Evolutionary conservation across 2,329 filamentous ascomycete genomes (phyloP), one percentile per base, ranked within the genome.

Genomic region (Lasiodiplodia citricola): DNA sequence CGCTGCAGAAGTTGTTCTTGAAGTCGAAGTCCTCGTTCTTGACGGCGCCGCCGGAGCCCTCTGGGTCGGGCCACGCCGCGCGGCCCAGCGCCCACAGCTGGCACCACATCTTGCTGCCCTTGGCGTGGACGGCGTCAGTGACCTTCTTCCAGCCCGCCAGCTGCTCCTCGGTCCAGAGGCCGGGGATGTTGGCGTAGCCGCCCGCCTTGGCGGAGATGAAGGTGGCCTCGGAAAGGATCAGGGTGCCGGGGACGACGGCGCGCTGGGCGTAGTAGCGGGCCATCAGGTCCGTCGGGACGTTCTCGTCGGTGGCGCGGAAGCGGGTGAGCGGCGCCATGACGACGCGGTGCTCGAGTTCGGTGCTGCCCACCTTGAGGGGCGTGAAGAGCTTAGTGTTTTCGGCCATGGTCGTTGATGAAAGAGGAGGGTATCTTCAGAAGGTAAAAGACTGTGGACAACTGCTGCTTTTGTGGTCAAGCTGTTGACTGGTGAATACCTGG

Each of bases 21-120:
- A 65, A 65, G 54, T 74, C 70, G 28, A 69, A 70, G 31, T 82
- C 77, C 23, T 74, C 74, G 23, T 77, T 73, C 57, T 63, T 38
- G 23, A 72, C 65, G 10, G 72, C 69, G 11, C 72, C 70, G 13
- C 80, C 80, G 21, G 75, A 77, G 3, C 81, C 76, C 16, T 82
- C 71, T 7, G 80, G 73, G 2, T 76, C 71, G 1, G 78, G 75
- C 70, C 81, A 76, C 0, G 86, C 86, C 3, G 84, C 83, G 3
- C 90, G 85, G 4, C 90, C 89, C 6, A 88, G 80, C 0, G 84
- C 85, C 83, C 88, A 91, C 0, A 92, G 80, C 74, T 92, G 90
- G 2, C 84, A 76, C 77, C 83, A 91, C 65, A 91, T 88, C 74
- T 83, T 87, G 25, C 83, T 85, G 8, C 86, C 87, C 72, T 89